Evolutionary conservation across 306 rosid species (phyloP).

Genomic region (Acacia melanoxylon): DNA sequence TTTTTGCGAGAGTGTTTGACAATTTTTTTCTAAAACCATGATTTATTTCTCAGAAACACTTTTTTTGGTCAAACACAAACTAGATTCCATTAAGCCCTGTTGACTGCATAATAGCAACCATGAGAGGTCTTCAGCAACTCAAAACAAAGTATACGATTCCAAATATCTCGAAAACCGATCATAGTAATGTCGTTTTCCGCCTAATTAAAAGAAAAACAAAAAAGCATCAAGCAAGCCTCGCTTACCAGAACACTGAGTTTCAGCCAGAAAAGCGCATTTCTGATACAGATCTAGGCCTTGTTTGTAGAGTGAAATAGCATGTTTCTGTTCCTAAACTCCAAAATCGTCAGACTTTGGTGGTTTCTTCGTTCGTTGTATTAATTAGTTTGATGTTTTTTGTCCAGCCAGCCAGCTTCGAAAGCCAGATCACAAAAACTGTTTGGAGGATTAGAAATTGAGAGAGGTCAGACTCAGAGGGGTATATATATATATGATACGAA

Average conservation of each 20-base stretch:
- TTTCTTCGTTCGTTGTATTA: not conserved
- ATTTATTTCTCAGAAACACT: too few relatives aligned
- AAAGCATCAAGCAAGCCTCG: not conserved
- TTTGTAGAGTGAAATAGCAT: not conserved
- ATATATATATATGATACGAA: too few relatives aligned
- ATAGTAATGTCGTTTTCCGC: not conserved
- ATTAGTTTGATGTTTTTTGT: not conserved
- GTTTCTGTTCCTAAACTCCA: not conserved
- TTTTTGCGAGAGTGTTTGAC: too few relatives aligned
- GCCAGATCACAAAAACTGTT: not conserved
- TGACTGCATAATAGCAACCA: not conserved
- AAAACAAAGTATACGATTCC: not conserved
- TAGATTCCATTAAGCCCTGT: not conserved
- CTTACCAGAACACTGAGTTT: not conserved
- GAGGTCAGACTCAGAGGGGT: not conserved
- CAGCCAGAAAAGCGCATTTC: not conserved
- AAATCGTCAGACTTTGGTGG: not conserved
- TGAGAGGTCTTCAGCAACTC: not conserved
- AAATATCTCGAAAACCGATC: not conserved
- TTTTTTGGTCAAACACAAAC: too few relatives aligned
- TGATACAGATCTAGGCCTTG: slow-evolving; percentile 34
- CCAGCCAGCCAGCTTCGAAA: not conserved
- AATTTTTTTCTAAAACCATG: too few relatives aligned
- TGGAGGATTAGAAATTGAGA: slow-evolving; percentile 29
- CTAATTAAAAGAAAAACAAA: not conserved